Evolutionary conservation across 1,284 basidiomycete species (phyloP), one percentile per base, ranked within the genome.

Genomic region (Tremellales sp.): DNA sequence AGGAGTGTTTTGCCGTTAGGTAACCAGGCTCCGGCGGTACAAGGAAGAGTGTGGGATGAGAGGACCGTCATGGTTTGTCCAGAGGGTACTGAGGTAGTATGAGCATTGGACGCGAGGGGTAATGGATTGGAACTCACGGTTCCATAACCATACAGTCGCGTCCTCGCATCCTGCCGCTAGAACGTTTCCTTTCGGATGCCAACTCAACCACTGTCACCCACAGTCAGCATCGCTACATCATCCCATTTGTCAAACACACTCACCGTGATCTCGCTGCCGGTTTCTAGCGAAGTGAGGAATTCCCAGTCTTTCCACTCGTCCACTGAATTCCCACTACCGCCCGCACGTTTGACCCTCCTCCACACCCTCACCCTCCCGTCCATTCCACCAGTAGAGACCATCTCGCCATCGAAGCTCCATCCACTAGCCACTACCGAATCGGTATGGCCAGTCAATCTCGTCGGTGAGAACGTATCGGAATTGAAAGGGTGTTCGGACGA

Each of bases 71-170:
- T 93, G 43, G 85, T 89, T 61, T 84, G 87, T 42, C 93, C 94
- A 3, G 85, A 87, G 3, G 94, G 94, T 40, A 98, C 91, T 93
- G 68, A 4, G 22, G 13, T 22, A 24, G 13, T 26, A n/a, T 33
- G 40, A 40, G 31, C 19, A 41, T 36, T 33, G 4, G n/a, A 26
- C 35, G 6, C 0, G 21, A 27, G 8, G 24, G 19, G 25, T n/a
- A 26, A 7, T n/a, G 2, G 11, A 17, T 31, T n/a, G n/a, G n/a
- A n/a, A 44, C 45, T 65, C 72, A 93, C 92, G 76, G 76, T 96
- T 89, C 93, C 93, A 99, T 64, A 98, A 78, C 94, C 94, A 98
- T n/a, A 94, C 84, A 3, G 88, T 96, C 3, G 87, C 82, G 72
- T 98, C 94, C 58, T 94, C 89, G 17, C 89, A 87, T 31, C 94